Evolutionary conservation across 768 basidiomycete genomes (phyloP), one percentile per base, ranked within the genome.

Genomic region (Kwoniella botswanensis): DNA sequence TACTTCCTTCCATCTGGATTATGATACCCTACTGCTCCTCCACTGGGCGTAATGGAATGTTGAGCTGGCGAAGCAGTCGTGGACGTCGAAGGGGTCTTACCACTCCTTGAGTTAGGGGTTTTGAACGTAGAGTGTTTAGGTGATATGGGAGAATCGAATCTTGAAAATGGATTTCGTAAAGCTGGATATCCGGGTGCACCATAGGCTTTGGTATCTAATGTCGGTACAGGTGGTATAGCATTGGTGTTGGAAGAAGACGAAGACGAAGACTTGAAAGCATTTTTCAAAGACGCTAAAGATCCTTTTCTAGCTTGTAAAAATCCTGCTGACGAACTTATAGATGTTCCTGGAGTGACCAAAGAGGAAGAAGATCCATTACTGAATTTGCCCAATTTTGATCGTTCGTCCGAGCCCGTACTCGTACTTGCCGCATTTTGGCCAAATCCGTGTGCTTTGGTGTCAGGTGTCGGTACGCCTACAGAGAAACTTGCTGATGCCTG

Each of bases 121-220:
- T 65, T 35, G 74, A 75, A 71, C 60, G 72, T 26, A 24, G 68
- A 43, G 21, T 65, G 29, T 13, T 63, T 68, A 15, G 76, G 80
- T 21, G 76, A 78, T 24, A 74, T 57, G 21, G 77, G 79, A 17
- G 74, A 63, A 15, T 79, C 79, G 26, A 73, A 71, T 17, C 77
- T 58, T 1, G 76, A 78, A 63, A 82, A 83, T 0, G 82, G 82
- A 65, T 83, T 83, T 22, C 76, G 71, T 1, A 83, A 73, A 4
- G 76, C 78, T 52, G 82, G 82, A 60, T 80, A 80, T 13, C 75
- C 63, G 26, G 67, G 68, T 50, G 63, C 71, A 4, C 74, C 74
- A 58, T 63, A 61, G 56, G 50, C 68, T 44, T 64, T 73, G 42
- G 62, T 44, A 67, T 78, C 74, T 15, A 78, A 57, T 2, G 71